phyloP scores from a whole-genome alignment of 371 early-diverging fungal species.

The Zychaea mexicana region DNA sequence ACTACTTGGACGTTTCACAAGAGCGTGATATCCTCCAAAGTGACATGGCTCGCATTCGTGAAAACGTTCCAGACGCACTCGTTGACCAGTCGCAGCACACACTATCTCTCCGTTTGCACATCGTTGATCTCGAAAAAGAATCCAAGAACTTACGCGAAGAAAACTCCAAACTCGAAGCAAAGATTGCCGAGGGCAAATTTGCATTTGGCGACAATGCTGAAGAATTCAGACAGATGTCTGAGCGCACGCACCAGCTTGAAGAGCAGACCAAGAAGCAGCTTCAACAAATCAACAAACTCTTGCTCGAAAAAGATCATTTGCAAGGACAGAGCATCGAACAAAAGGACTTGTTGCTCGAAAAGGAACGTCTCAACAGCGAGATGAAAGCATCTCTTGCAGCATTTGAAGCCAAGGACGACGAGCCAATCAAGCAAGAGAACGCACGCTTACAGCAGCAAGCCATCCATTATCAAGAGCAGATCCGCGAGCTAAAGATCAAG shows the following conservation, averaged over 20 bases:
- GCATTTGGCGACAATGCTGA: conserved; percentile 34
- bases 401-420: conserved; percentile 68
- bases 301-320: conserved; percentile 68
- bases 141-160: conserved; percentile 37
- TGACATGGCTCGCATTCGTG: conserved; percentile 69
- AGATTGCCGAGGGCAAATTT: conserved; percentile 43
- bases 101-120: conserved; percentile 42
- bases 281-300: conserved; percentile 65
- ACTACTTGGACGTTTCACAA: conserved; percentile 60
- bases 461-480: conserved; percentile 62
- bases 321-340: conserved; percentile 57
- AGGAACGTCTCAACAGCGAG: conserved; percentile 61
- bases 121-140: conserved; percentile 49
- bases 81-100: conserved; percentile 34
- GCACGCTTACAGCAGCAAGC: conserved; percentile 57
- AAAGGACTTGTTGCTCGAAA: conserved; percentile 54
- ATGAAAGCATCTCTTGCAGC: conserved; percentile 71
- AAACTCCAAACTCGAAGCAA: conserved; percentile 26
- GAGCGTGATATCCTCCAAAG: conserved; percentile 72
- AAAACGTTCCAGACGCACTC: conserved; percentile 47
- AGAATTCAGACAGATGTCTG: conserved; percentile 33
- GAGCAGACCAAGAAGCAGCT: conserved; percentile 65
- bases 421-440: conserved; percentile 58
- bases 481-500: conserved; percentile 55
- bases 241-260: conserved; percentile 55